phyloP scores from a whole-genome alignment of 352 stramenopile species.

The Phytopythium oedochilum region DNA sequence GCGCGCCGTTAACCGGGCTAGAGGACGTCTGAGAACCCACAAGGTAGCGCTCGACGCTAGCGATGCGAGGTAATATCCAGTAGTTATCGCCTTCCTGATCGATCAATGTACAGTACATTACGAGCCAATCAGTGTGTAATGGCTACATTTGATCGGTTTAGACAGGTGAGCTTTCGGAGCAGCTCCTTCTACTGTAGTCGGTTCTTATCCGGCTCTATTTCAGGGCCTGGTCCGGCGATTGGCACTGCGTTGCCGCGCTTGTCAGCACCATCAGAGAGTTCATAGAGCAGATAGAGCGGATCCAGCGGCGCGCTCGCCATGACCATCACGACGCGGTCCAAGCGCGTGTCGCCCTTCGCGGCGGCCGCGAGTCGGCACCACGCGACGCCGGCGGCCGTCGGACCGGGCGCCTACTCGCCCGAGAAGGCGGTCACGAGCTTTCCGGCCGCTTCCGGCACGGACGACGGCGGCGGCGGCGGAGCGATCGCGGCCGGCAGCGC shows the following conservation, averaged over 20 bases:
- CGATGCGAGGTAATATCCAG: too few relatives aligned
- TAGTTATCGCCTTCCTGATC: too few relatives aligned
- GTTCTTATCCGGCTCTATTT: too few relatives aligned
- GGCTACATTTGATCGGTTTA: constrained; percentile 5
- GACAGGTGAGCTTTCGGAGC: not conserved
- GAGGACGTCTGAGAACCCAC: constrained; percentile 10
- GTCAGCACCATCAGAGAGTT: too few relatives aligned
- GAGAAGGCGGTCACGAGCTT: constrained; percentile 54
- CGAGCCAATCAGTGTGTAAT: not conserved
- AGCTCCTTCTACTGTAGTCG: too few relatives aligned
- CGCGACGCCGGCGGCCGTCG: constrained; percentile 49
- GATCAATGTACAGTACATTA: too few relatives aligned
- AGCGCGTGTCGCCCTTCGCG: constrained; percentile 62
- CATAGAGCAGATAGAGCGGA: not conserved
- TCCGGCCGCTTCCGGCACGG: constrained; percentile 5
- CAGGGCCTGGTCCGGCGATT: too few relatives aligned
- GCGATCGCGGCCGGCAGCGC: not conserved
- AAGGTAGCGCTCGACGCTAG: too few relatives aligned
- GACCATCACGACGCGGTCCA: constrained; percentile 78
- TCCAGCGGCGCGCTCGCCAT: constrained; percentile 16
- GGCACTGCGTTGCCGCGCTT: too few relatives aligned
- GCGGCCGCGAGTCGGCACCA: constrained; percentile 2
- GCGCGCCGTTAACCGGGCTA: constrained; percentile 28
- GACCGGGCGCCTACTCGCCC: constrained; percentile 55
- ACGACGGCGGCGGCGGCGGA: not conserved